Percentiles rank a stretch among this genome's conserved stretches.
These are phyloP conservation scores for Metschnikowia corniflorae DNA, from an alignment of 805 yeast species.

Conservation along the genomic window DNA sequence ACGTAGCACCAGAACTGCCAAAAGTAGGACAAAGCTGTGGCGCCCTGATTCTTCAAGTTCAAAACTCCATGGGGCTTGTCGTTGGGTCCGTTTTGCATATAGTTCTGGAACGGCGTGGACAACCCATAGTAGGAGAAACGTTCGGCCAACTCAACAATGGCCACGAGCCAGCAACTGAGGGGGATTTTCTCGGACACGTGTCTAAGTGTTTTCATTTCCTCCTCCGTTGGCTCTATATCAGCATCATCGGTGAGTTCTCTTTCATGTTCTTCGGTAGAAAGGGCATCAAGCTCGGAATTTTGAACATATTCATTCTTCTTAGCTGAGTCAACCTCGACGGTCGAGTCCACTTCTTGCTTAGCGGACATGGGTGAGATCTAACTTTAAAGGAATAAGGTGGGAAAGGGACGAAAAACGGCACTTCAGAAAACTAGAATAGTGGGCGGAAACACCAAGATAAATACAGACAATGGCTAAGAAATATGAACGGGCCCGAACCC, in stretches of 20 bases:
- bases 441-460: no score
- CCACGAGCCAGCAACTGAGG: constrained; percentile 54
- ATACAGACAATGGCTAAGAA: no score
- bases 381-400: no score
- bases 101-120: constrained; percentile 72
- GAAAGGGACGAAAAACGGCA: no score
- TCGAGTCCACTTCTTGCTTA: not conserved
- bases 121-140: constrained; percentile 80
- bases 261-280: constrained; percentile 26
- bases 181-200: constrained; percentile 53
- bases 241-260: constrained; percentile 48
- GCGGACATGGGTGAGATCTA: not conserved
- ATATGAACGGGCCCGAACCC: no score
- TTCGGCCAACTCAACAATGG: constrained; percentile 73
- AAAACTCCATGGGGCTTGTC: constrained; percentile 51
- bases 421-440: no score
- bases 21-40: constrained; percentile 71
- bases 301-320: no score
- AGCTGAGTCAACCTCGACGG: not conserved
- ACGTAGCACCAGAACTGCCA: constrained; percentile 81
- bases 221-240: constrained; percentile 48
- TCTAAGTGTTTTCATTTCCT: constrained; percentile 49
- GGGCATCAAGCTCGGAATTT: not conserved
- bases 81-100: constrained; percentile 55
- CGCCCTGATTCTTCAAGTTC: constrained; percentile 55